These are phyloP conservation scores for Syzygium aqueum DNA, from an alignment of 345 rosid genomes.

Conservation along the genomic window DNA sequence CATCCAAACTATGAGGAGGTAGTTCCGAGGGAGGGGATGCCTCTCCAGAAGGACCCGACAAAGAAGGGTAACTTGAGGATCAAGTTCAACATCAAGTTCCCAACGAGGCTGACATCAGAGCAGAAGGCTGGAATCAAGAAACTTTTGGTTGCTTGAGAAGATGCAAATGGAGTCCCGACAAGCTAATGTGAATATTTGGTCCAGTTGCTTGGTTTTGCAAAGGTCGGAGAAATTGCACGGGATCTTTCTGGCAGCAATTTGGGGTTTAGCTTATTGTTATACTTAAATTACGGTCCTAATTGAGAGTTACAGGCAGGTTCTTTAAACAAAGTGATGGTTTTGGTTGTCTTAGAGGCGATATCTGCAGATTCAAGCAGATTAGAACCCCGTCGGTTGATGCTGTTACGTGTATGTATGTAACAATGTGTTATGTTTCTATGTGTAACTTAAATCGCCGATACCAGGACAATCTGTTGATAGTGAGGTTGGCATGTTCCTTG, in stretches of 20 bases:
- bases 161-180: not conserved
- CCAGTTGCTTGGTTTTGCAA: not conserved
- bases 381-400: not conserved
- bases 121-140: slow-evolving; percentile 75
- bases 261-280: not conserved
- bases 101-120: slow-evolving; percentile 55
- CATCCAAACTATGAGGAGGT: slow-evolving; percentile 68
- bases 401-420: not conserved
- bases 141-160: slow-evolving; percentile 26
- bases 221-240: not conserved
- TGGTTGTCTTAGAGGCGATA: not conserved
- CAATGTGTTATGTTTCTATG: not conserved
- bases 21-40: slow-evolving; percentile 83
- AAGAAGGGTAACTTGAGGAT: slow-evolving; percentile 69
- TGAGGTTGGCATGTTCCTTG: not conserved
- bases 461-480: not conserved
- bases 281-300: not conserved
- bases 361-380: not conserved
- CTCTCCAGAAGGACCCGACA: slow-evolving; percentile 60
- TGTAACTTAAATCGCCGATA: not conserved
- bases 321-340: not conserved
- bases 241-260: not conserved
- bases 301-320: not conserved
- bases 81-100: slow-evolving; percentile 68
- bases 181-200: not conserved